These are phyloP conservation scores for Trametopsis cervina DNA, from an alignment of 768 basidiomycete genomes.

Conservation along the genomic window DNA sequence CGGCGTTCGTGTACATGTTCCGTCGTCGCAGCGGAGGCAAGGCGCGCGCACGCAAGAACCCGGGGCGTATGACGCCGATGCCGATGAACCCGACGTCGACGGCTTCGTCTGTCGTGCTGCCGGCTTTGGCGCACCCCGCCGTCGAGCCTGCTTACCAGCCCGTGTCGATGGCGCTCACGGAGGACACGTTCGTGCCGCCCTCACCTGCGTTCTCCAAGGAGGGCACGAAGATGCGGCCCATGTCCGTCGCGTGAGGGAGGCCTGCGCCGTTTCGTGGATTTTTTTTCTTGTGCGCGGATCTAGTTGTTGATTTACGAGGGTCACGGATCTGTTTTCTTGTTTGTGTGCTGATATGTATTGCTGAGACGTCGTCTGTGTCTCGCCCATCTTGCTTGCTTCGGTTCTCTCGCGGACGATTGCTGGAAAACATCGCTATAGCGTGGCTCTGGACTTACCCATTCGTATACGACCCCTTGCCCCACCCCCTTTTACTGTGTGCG, in stretches of 20 bases:
- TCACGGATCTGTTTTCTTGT: too few relatives aligned
- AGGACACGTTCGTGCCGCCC: constrained; percentile 31
- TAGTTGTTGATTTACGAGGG: not conserved
- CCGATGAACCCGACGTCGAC: constrained; percentile 36
- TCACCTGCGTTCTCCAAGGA: constrained; percentile 26
- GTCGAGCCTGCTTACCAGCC: constrained; percentile 57
- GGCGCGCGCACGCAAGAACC: constrained; percentile 27
- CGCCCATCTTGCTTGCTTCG: not conserved
- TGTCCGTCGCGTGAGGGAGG: constrained; percentile 30
- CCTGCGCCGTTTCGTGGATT: not conserved
- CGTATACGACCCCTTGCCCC: too few relatives aligned
- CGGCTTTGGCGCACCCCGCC: constrained; percentile 10
- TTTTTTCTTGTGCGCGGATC: not conserved
- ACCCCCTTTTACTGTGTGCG: too few relatives aligned
- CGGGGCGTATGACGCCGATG: constrained; percentile 50
- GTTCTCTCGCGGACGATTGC: too few relatives aligned
- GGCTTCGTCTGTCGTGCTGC: constrained; percentile 13
- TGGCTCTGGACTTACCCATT: too few relatives aligned
- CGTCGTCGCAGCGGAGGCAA: constrained; percentile 33
- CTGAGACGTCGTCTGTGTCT: not conserved
- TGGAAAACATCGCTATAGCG: too few relatives aligned
- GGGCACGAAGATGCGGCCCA: constrained; percentile 29
- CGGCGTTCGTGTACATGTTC: constrained; percentile 48
- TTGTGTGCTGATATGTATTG: not conserved
- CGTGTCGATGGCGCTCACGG: constrained; percentile 48